A percentile compares a stretch with the other conserved stretches of the same genome.
Evolutionary conservation across 2,329 filamentous ascomycete genomes (phyloP).

Genomic region (Fusarium nelsonii): DNA sequence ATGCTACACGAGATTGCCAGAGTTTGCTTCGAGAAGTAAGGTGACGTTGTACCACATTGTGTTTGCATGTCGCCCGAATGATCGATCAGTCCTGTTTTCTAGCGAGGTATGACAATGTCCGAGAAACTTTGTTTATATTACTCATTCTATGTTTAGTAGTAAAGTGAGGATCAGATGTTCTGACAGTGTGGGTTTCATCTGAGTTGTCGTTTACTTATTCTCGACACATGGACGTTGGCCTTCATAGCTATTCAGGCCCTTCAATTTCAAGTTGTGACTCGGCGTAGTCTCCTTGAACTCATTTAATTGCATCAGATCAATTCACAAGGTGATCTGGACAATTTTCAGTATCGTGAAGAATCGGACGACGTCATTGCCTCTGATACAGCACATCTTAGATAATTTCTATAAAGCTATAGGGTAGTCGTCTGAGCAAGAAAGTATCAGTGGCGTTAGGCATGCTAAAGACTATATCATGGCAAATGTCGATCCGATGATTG

Average conservation of each 20-base stretch:
- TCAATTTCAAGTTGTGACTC: too few species aligned
- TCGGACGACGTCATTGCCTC: background rate
- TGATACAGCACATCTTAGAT: too few species aligned
- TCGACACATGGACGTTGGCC: background rate
- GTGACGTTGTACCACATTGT: slow-evolving; percentile 3
- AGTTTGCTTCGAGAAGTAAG: slow-evolving; percentile 29
- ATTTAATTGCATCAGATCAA: too few species aligned
- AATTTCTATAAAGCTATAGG: background rate
- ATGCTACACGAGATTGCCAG: slow-evolving; percentile 16
- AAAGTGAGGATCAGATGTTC: too few species aligned
- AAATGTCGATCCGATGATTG: background rate
- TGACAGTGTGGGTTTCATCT: too few species aligned
- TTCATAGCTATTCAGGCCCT: background rate
- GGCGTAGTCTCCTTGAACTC: too few species aligned
- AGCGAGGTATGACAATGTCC: slow-evolving; percentile 1
- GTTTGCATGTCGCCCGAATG: background rate
- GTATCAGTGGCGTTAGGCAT: background rate
- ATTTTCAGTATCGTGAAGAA: background rate
- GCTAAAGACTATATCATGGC: background rate
- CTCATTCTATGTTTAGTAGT: background rate
- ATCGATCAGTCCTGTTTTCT: slow-evolving; percentile 1
- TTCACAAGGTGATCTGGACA: too few species aligned
- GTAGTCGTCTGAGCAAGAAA: background rate
- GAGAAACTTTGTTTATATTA: background rate
- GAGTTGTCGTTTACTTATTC: background rate